A percentile compares a stretch with the other conserved stretches of the same genome.
Evolutionary conservation across 2,329 filamentous ascomycete species (phyloP).

Genomic region (Aspergillus sp.): DNA sequence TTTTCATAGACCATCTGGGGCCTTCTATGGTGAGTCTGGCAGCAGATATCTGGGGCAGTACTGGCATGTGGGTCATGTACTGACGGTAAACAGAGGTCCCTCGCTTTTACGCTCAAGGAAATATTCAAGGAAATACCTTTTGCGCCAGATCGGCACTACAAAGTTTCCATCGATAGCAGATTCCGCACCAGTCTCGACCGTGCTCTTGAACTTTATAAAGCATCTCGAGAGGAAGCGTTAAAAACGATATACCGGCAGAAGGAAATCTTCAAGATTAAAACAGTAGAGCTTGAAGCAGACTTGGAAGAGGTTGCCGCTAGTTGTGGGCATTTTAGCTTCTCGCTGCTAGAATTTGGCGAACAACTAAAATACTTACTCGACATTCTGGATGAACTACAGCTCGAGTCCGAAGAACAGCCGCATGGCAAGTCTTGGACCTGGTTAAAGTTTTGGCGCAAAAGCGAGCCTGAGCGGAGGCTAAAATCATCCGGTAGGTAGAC

Average conservation of each 20-base stretch:
- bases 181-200: slow-evolving; percentile 78
- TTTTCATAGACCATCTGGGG: slow-evolving; percentile 84
- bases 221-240: slow-evolving; percentile 73
- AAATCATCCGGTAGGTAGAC: not conserved
- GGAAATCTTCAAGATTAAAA: slow-evolving; percentile 66
- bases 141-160: slow-evolving; percentile 63
- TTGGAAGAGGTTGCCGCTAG: slow-evolving; percentile 98
- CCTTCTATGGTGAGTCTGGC: slow-evolving; percentile 72
- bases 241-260: slow-evolving; percentile 77
- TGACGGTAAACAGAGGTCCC: slow-evolving; percentile 62
- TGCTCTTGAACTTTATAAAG: slow-evolving; percentile 76
- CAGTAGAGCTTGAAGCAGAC: slow-evolving; percentile 79
- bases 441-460: slow-evolving; percentile 71
- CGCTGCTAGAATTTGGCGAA: slow-evolving; percentile 83
- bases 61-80: not conserved
- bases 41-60: not conserved
- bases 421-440: slow-evolving; percentile 75
- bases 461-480: slow-evolving; percentile 24
- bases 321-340: slow-evolving; percentile 95
- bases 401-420: slow-evolving; percentile 61
- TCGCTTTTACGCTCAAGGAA: slow-evolving; percentile 87
- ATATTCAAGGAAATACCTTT: slow-evolving; percentile 88
- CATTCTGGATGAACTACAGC: slow-evolving; percentile 80
- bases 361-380: slow-evolving; percentile 82
- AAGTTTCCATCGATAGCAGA: slow-evolving; percentile 73